Evolutionary conservation across 345 rosid species (phyloP), one percentile per base, ranked within the genome.

Genomic region (Dimocarpus longan): DNA sequence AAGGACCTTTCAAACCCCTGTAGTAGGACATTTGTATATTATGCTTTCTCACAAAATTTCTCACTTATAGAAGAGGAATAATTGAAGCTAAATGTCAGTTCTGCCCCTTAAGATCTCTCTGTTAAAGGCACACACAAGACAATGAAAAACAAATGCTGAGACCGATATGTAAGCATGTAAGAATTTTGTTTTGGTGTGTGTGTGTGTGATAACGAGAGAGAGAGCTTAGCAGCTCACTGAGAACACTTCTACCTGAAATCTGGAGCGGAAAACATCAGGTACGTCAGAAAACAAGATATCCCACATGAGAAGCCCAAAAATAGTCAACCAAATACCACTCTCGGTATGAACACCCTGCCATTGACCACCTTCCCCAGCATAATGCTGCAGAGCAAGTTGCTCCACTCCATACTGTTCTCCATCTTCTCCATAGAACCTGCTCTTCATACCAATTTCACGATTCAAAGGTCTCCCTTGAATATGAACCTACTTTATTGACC

Each of bases 261-360:
- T 88, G 81, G 93, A 90, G 79, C 75, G 87, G 82, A 95, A 95
- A 82, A 91, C 98, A 85, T 92, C 87, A 0, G 89, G 95, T 46
- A 91, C 83, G 68, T 92, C 91, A 10, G 91, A 82, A 84, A 95
- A 92, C 57, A 93, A 82, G 75, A 89, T 74, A 78, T 92, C 95
- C 99, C 99, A 95, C 99, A 93, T 88, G 69, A 95, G 89, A 85
- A 95, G 93, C 16, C 91, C 95, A 26, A 93, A 95, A 60, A 95
- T 89, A 63, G 95, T 92, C 88, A 95, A 82, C 99, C 98, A 93
- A 66, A 93, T 91, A 80, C 97, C 97, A 82, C 92, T 92, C 86
- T 95, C 99, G 13, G 95, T 82, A 80, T 93, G 95, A 75, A 91
- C 84, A 70, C 99, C 99, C 68, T 81, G 85, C 98, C 98, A 95